These are phyloP conservation scores for Cyberlindnera meyerae DNA, from an alignment of 805 yeast species.

Conservation along the genomic window DNA sequence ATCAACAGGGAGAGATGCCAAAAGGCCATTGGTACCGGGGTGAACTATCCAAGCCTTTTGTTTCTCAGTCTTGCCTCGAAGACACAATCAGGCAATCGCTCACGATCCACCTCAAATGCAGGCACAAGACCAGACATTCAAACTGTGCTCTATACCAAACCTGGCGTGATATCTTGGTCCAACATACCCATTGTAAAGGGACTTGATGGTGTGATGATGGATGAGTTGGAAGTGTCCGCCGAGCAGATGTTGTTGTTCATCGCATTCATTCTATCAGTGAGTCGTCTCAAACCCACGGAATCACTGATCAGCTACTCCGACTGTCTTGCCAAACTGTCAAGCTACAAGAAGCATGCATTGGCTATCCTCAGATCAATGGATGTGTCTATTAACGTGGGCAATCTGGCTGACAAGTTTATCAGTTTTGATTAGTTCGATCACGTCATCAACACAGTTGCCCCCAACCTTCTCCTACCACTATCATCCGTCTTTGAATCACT, in stretches of 20 bases:
- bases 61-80: slow-evolving; percentile 41
- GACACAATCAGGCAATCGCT: background rate
- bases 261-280: slow-evolving; percentile 43
- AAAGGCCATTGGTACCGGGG: slow-evolving; percentile 31
- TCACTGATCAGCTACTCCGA: slow-evolving; percentile 28
- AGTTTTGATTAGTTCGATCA: slow-evolving; percentile 30
- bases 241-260: slow-evolving; percentile 38
- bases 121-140: slow-evolving; percentile 13
- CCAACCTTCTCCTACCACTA: slow-evolving; percentile 42
- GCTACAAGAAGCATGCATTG: slow-evolving; percentile 41
- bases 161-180: slow-evolving; percentile 22
- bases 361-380: slow-evolving; percentile 47
- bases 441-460: slow-evolving; percentile 32
- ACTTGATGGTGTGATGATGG: slow-evolving; percentile 41
- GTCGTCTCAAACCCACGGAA: slow-evolving; percentile 34
- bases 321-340: too few relatives aligned
- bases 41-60: slow-evolving; percentile 40
- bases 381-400: slow-evolving; percentile 27
- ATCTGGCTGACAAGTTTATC: slow-evolving; percentile 21
- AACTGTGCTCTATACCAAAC: slow-evolving; percentile 11
- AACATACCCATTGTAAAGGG: slow-evolving; percentile 34
- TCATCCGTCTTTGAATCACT: slow-evolving; percentile 39
- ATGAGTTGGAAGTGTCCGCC: slow-evolving; percentile 35
- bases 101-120: background rate
- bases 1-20: slow-evolving; percentile 40